These are phyloP conservation scores for Fusarium odoratissimum DNA, from an alignment of 2,329 filamentous ascomycete genomes.

Conservation along the genomic window DNA sequence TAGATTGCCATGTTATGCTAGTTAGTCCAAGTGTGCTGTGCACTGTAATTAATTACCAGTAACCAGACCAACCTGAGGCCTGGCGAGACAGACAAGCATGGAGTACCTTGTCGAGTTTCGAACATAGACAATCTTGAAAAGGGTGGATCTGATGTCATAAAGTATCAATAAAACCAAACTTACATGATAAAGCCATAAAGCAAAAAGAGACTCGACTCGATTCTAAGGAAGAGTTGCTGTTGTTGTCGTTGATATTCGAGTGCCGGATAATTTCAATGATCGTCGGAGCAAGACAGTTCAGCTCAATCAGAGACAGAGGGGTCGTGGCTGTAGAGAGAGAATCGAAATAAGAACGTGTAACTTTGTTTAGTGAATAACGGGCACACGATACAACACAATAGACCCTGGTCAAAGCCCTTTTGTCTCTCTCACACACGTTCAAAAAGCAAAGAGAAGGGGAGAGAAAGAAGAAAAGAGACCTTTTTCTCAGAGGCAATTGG, in stretches of 20 bases:
- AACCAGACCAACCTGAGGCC: conserved; percentile 33
- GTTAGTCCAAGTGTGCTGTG: conserved; percentile 16
- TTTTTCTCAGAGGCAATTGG: conserved; percentile 23
- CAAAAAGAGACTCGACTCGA: background rate
- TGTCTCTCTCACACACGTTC: conserved; percentile 19
- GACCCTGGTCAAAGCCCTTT: conserved; percentile 24
- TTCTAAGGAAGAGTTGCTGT: conserved; percentile 3
- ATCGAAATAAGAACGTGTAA: conserved; percentile 21
- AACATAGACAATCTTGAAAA: conserved; percentile 6
- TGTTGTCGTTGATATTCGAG: conserved; percentile 7
- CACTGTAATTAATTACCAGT: conserved; percentile 27
- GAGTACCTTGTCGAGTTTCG: conserved; percentile 22
- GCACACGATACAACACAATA: conserved; percentile 14
- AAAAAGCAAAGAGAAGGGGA: conserved; percentile 15
- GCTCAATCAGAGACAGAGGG: conserved; percentile 13
- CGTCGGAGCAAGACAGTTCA: conserved; percentile 5
- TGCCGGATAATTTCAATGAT: conserved; percentile 12
- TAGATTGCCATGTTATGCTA: conserved; percentile 42
- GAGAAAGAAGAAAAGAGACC: background rate
- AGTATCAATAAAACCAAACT: conserved; percentile 12
- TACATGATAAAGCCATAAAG: conserved; percentile 40
- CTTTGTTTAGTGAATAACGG: conserved; percentile 3
- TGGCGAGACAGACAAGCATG: conserved; percentile 23
- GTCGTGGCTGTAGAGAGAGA: background rate
- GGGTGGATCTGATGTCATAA: conserved; percentile 33